These are phyloP conservation scores for Holtermanniella nyarrowii DNA, from an alignment of 768 basidiomycete species.

Conservation along the genomic window DNA sequence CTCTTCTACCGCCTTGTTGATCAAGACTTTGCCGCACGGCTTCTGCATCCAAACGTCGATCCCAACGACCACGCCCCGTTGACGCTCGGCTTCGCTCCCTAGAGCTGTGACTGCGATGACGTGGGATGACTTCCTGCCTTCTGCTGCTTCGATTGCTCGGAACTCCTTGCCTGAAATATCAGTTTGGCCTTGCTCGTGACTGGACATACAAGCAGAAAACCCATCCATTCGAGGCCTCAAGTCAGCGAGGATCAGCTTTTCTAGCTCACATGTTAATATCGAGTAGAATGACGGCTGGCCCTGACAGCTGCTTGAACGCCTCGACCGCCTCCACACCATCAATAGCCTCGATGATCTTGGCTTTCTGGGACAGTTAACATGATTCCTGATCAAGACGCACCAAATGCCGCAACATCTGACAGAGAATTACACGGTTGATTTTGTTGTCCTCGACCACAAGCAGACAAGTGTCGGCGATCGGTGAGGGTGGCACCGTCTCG, in stretches of 20 bases:
- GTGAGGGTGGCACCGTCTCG: background rate
- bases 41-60: slow-evolving; percentile 29
- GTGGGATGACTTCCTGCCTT: slow-evolving; percentile 7
- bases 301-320: slow-evolving; percentile 13
- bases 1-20: slow-evolving; percentile 15
- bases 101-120: slow-evolving; percentile 37
- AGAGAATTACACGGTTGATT: slow-evolving; percentile 4
- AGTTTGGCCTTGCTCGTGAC: background rate
- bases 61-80: slow-evolving; percentile 20
- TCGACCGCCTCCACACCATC: slow-evolving; percentile 31
- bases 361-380: slow-evolving; percentile 3
- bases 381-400: background rate
- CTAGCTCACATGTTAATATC: slow-evolving; percentile 34
- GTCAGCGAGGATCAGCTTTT: background rate
- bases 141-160: slow-evolving; percentile 18
- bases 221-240: slow-evolving; percentile 34
- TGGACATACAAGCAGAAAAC: slow-evolving; percentile 17
- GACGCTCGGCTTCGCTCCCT: slow-evolving; percentile 26
- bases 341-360: slow-evolving; percentile 26
- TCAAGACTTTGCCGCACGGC: slow-evolving; percentile 20
- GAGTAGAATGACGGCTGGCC: slow-evolving; percentile 18
- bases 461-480: slow-evolving; percentile 26
- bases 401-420: slow-evolving; percentile 1
- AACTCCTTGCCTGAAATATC: slow-evolving; percentile 10
- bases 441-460: slow-evolving; percentile 24